Evolutionary conservation across 441 rosid species (phyloP).

Genomic region (Pelargonium fulgidum): DNA sequence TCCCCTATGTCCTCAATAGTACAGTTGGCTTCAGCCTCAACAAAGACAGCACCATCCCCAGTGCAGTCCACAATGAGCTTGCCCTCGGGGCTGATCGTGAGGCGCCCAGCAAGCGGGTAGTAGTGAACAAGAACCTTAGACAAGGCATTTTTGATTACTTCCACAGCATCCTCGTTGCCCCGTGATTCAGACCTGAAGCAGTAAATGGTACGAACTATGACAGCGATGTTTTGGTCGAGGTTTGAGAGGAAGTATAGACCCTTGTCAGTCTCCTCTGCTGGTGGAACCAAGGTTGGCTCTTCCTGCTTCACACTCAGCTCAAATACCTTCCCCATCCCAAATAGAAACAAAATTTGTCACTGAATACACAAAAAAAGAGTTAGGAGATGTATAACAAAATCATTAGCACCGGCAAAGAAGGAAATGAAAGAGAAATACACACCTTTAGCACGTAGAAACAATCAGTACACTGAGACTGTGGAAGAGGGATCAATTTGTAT

Average conservation of each 20-base stretch:
- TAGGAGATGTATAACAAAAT: neutral
- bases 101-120: constrained; percentile 71
- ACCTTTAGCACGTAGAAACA: too few species aligned
- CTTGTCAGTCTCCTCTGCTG: constrained; percentile 59
- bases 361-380: neutral
- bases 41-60: constrained; percentile 74
- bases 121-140: constrained; percentile 63
- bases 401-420: neutral
- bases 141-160: constrained; percentile 51
- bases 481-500: neutral
- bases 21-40: constrained; percentile 74
- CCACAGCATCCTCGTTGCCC: constrained; percentile 58
- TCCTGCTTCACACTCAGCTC: constrained; percentile 46
- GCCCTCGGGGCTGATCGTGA: constrained; percentile 63
- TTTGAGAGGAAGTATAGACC: constrained; percentile 76
- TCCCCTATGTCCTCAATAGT: constrained; percentile 46
- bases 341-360: neutral
- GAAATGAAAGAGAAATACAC: neutral
- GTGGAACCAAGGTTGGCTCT: constrained; percentile 52
- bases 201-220: constrained; percentile 61
- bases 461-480: neutral
- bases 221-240: constrained; percentile 76
- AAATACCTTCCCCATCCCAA: neutral
- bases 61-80: constrained; percentile 73
- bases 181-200: constrained; percentile 59